Base-by-base conservation (phyloP, 805 yeast genomes). In the Tetrapisispora taiwanensis region DNA sequence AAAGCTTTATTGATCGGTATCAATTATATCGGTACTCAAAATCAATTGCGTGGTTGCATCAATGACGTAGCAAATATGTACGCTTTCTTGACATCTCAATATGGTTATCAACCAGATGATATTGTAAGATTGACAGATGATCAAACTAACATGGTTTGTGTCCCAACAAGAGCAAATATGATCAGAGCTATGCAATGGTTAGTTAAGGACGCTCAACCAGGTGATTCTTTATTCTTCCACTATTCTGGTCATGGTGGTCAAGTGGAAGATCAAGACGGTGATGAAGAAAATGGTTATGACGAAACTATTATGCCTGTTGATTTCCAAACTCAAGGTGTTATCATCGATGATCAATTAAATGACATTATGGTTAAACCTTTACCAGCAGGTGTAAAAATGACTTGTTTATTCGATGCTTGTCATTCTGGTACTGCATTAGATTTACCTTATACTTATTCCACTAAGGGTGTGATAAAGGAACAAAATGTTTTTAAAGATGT, bases 191-290 rank as follows among this genome's bases (percentile, higher is more conserved):
- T 84, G 84, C 78, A 74, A 45, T 85, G 95, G 95, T 71, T 85
- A 19, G 89, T 81, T 18, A 68, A 67, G 18, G 82, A 71, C 48
- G 92, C 94, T 0, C 69, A 66, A 51, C 81, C 92, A 14, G 84
- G 85, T 52, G 95, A 85, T 63, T 75, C 87, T 8, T 62, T 85
- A 41, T 79, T 86, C 53, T 77, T 86, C 71, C 95, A 86, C 60
- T 85, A 81, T 58, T 82, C 92, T 0, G 92, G 95, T 7, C 95
- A 86, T 58, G 95, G 95, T 27, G 87, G 92, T 2, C 83, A 79
- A 55, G 75, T 78, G 4, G 63, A 68, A 39, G 95, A 85, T 59
- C 56, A 66, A 30, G 76, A 79, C 54, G 87, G 87, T 20, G 92
- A 83, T 55, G 90, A 83, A 55, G 84, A 73, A 17, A 84, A 79